Base-by-base conservation (phyloP, 1,139 yeast species). In the Wickerhamomyces sp. region DNA sequence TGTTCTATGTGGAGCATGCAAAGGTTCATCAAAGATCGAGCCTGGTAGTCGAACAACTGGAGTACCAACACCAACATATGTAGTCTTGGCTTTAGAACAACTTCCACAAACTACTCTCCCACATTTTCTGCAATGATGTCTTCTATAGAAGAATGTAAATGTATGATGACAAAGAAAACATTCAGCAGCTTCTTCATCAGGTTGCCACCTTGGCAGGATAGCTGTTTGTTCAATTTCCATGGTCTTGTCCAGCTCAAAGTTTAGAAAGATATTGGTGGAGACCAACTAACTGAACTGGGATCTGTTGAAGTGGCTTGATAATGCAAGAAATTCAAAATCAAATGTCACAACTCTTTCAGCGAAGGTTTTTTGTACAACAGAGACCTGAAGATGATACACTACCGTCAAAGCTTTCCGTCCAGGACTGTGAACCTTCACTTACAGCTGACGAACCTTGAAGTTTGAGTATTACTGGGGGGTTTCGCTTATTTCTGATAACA, bases 81-180 rank as follows among this genome's bases (percentile, higher is more conserved):
- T 64, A 13, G 75, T 69, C 34, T 64, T 61, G 27, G 75, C 72
- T 13, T 68, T 61, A 27, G 95, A 79, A 62, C 95, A 83, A 46
- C 68, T 56, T 38, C 80, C 81, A 67, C 96, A 85, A 29, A 82
- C 85, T 6, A 87, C 83, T 45, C 79, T 65, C 36, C 96, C 93
- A 71, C 96, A 86, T 62, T 83, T 78, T 47, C 81, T 57, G 63
- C 99, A 93, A 65, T 93, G 99, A 65, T 94, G 99, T 51, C 94
- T 77, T 47, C 99, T 75, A 60, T 74, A 78, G 61, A 87, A 78
- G 51, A 91, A 69, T 1, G 84, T 72, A 66, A 84, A 93, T 36
- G 58, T 54, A 1, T 64, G 52, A 33, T 68, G 64, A 63, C 99
- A 93, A 11, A 81, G 63, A 34, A 74, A 72, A 61, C 99, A 93